These are phyloP conservation scores for Termitomyces sp. DNA, from an alignment of 768 basidiomycete species.

Conservation along the genomic window DNA sequence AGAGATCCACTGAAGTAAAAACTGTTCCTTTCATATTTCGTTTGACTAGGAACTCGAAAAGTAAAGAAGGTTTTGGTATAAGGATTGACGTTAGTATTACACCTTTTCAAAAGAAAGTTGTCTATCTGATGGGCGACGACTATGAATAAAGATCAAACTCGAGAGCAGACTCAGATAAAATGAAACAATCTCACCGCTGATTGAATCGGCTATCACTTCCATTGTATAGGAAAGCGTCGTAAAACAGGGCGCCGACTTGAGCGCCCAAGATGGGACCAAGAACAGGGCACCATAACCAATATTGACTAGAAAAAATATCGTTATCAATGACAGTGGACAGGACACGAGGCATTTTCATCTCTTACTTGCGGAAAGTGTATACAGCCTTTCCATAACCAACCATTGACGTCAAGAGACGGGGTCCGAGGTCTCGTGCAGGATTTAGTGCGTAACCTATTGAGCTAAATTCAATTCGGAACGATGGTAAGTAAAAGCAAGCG, in stretches of 20 bases:
- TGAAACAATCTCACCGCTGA: constrained; percentile 29
- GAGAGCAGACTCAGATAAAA: neutral
- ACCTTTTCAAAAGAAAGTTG: neutral
- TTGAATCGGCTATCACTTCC: constrained; percentile 50
- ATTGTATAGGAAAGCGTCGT: constrained; percentile 57
- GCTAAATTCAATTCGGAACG: neutral
- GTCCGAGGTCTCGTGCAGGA: constrained; percentile 44
- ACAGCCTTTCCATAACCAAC: constrained; percentile 57
- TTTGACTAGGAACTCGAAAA: neutral
- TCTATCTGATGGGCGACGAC: neutral
- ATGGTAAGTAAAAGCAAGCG: neutral
- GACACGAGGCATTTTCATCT: constrained; percentile 3
- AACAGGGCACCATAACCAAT: constrained; percentile 71
- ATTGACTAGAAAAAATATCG: constrained; percentile 30
- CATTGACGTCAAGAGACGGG: constrained; percentile 64
- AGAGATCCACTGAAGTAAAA: neutral
- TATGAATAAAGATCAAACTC: neutral
- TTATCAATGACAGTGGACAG: neutral
- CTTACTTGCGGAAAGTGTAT: constrained; percentile 37
- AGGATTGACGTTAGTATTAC: neutral
- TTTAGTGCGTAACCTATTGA: constrained; percentile 28
- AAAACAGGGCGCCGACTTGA: constrained; percentile 49
- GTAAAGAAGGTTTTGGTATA: neutral
- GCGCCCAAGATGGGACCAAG: constrained; percentile 58
- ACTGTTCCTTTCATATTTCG: neutral